Evolutionary conservation across 2,329 filamentous ascomycete species (phyloP).

Genomic region (Diplodia scrobiculata): DNA sequence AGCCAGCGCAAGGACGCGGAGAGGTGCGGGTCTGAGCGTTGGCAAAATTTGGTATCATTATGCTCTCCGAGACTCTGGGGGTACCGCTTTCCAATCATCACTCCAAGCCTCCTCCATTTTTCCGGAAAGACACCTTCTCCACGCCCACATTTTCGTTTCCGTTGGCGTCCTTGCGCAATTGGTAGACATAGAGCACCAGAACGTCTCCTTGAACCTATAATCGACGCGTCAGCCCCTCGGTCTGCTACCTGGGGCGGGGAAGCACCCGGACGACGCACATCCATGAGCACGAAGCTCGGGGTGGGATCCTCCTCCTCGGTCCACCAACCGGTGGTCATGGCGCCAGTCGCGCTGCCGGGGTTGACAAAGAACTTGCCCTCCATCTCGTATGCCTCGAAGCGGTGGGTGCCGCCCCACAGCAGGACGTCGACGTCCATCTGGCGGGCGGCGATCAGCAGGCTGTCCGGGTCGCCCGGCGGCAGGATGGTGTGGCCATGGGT

Average conservation of each 20-base stretch:
- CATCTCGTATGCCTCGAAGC: constrained; percentile 71
- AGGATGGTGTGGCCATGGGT: constrained; percentile 73
- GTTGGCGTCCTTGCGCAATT: constrained; percentile 56
- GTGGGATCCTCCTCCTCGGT: constrained; percentile 65
- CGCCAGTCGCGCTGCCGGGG: constrained; percentile 68
- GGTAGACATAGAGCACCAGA: constrained; percentile 90
- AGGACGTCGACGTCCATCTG: constrained; percentile 73
- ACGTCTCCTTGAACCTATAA: constrained; percentile 89
- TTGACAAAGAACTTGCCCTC: constrained; percentile 73
- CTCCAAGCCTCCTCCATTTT: constrained; percentile 49
- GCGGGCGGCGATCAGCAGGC: constrained; percentile 65
- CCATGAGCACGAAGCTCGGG: constrained; percentile 96
- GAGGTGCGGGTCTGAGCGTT: neutral
- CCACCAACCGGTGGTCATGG: constrained; percentile 63
- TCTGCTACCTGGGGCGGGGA: constrained; percentile 22
- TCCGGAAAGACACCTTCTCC: constrained; percentile 60
- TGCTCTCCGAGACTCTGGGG: neutral
- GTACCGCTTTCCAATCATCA: constrained; percentile 28
- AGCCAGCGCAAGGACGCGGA: neutral
- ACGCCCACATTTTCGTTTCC: constrained; percentile 58
- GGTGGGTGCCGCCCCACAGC: constrained; percentile 69
- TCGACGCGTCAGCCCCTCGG: constrained; percentile 6
- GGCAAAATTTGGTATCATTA: constrained; percentile 26
- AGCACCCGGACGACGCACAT: constrained; percentile 72
- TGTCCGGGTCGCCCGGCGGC: constrained; percentile 67